Evolutionary conservation across 768 basidiomycete species (phyloP).

Genomic region (Boletus edulis): DNA sequence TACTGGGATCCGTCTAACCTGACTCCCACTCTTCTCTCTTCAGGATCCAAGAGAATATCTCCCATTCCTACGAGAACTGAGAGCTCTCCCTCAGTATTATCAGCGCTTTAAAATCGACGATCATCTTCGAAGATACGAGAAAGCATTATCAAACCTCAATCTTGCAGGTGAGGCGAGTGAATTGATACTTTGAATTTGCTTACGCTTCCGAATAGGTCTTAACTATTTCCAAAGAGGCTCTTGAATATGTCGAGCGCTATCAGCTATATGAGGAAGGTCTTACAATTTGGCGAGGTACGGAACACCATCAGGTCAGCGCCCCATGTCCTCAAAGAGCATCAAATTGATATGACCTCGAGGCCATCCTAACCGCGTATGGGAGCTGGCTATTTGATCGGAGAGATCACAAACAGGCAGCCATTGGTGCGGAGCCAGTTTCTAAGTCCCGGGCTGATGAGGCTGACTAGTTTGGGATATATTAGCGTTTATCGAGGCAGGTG

Average conservation of each 20-base stretch:
- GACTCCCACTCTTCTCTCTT: background rate
- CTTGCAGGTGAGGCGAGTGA: conserved; percentile 54
- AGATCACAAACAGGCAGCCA: conserved; percentile 81
- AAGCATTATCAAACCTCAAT: conserved; percentile 72
- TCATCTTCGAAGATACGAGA: conserved; percentile 73
- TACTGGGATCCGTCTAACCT: conserved; percentile 3
- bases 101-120: conserved; percentile 93
- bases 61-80: conserved; percentile 90
- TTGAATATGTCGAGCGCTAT: conserved; percentile 76
- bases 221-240: conserved; percentile 77
- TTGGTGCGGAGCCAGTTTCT: conserved; percentile 47
- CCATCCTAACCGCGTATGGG: conserved; percentile 72
- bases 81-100: conserved; percentile 69
- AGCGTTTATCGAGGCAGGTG: conserved; percentile 75
- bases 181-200: background rate
- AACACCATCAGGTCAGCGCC: conserved; percentile 55
- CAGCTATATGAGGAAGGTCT: conserved; percentile 74
- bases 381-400: conserved; percentile 84
- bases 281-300: conserved; percentile 66
- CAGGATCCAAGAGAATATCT: conserved; percentile 98
- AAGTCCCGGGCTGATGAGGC: background rate
- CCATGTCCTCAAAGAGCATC: background rate
- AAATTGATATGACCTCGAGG: conserved; percentile 38
- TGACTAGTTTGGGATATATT: conserved; percentile 9
- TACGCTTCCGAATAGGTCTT: conserved; percentile 42